A percentile compares a stretch with the other conserved stretches of the same genome.
phyloP scores from a whole-genome alignment of 495 filamentous ascomycete genomes.

The Umbilicaria muhlenbergii region DNA sequence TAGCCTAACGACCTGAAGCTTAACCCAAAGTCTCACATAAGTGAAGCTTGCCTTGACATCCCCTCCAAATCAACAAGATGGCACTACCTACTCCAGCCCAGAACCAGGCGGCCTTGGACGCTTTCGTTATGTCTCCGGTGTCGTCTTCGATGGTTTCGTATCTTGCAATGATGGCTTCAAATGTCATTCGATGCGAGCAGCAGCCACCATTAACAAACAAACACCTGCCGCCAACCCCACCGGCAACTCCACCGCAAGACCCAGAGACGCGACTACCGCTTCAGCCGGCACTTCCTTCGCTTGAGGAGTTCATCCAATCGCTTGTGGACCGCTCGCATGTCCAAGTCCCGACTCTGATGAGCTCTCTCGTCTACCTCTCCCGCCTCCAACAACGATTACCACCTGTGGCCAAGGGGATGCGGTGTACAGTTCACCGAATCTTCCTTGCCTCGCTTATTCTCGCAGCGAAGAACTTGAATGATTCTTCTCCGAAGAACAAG shows the following conservation, averaged over 20 bases:
- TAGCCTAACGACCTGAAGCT: no score
- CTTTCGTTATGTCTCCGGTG: conserved; percentile 75
- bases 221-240: conserved; percentile 52
- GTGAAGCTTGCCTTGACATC: no score
- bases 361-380: conserved; percentile 80
- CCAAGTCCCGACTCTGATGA: conserved; percentile 94
- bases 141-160: conserved; percentile 71
- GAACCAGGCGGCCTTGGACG: conserved; percentile 74
- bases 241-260: conserved; percentile 46
- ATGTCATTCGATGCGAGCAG: conserved; percentile 84
- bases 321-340: conserved; percentile 87
- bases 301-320: conserved; percentile 82
- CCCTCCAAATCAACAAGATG: conserved; percentile 15
- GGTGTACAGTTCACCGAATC: conserved; percentile 87
- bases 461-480: conserved; percentile 66
- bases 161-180: conserved; percentile 64
- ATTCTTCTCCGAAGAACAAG: conserved; percentile 98
- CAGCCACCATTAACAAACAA: conserved; percentile 32
- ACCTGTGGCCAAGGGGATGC: conserved; percentile 89
- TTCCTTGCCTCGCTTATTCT: conserved; percentile 70
- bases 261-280: conserved; percentile 21
- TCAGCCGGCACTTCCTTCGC: conserved; percentile 47
- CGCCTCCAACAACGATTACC: conserved; percentile 72
- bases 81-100: conserved; percentile 24
- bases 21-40: no score